Evolutionary conservation across 106 monocot genomes (phyloP), one percentile per base, ranked within the genome.

Genomic region (Acorus gramineus): DNA sequence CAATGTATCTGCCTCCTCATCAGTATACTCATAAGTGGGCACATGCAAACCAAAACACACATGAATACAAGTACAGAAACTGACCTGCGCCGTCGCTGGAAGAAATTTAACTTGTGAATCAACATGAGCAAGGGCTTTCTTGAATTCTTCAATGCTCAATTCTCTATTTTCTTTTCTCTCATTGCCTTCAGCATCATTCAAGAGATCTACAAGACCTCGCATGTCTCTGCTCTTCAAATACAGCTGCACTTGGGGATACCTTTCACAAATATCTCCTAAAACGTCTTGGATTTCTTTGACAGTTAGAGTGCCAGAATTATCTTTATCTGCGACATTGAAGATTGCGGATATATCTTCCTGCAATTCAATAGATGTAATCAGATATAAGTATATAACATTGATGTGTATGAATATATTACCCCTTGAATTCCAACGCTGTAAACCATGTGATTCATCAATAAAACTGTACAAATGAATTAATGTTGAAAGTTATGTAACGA

Each of bases 81-180:
- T 80, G 61, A 90, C 87, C 87, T 92, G 92, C 61, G 92, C 92
- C 49, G 92, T 92, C 66, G 92, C 82, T 55, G 92, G 92, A 67
- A 92, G 84, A 57, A 62, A 78, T 70, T 92, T 92, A 52, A 92
- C 92, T 74, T 87, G 84, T 4, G 84, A 84, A 71, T 92, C 92
- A 42, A 92, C 92, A 46, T 79, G 14, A 9, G 73, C 75, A 59
- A 92, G 84, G 45, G 92, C 92, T 53, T 84, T 84, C 70, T 81
- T 92, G 46, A 92, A 87, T 4, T 77, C 56, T 56, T 92, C 87
- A 6, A 92, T 92, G 64, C 78, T 66, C 12, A 92, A 44, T 65
- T 91, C 86, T 13, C 60, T 50, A 3, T 74, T 42, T 56, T 87
- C 84, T 72, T 77, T 82, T 11, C 55, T 50, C 42, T 47, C 48